phyloP scores from a whole-genome alignment of 257 asterid species.

The Schizonepeta tenuifolia region DNA sequence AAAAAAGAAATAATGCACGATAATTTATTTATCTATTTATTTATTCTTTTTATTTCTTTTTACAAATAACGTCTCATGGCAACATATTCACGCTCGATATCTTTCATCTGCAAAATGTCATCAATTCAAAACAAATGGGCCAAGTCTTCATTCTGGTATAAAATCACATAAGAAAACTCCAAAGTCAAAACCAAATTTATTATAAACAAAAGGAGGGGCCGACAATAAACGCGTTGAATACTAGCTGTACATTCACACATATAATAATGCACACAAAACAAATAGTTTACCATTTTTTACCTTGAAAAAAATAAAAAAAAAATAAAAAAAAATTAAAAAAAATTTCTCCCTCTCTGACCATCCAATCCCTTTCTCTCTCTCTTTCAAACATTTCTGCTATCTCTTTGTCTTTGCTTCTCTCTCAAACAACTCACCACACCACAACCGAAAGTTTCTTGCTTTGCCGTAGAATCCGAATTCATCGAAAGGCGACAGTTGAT shows the following conservation, averaged over 20 bases:
- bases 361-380: constrained; percentile 19
- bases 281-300: constrained; percentile 20
- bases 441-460: constrained; percentile 2
- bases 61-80: too few relatives aligned
- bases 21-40: too few relatives aligned
- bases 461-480: constrained; percentile 12
- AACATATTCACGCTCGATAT: too few relatives aligned
- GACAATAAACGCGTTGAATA: constrained; percentile 46
- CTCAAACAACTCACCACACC: constrained; percentile 21
- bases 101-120: not conserved
- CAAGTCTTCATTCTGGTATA: constrained; percentile 19
- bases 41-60: too few relatives aligned
- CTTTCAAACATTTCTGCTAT: constrained; percentile 20
- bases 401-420: constrained; percentile 15
- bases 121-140: constrained; percentile 22
- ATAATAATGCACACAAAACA: constrained; percentile 14
- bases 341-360: constrained; percentile 30
- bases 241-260: not conserved
- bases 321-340: too few relatives aligned
- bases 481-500: constrained; percentile 27
- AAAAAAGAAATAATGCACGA: too few relatives aligned
- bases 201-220: constrained; percentile 33
- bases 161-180: constrained; percentile 5
- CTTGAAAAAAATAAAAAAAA: not conserved
- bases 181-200: constrained; percentile 38